Base-by-base conservation (phyloP, 2,329 filamentous ascomycete species). In the Calonectria multiphialidica region DNA sequence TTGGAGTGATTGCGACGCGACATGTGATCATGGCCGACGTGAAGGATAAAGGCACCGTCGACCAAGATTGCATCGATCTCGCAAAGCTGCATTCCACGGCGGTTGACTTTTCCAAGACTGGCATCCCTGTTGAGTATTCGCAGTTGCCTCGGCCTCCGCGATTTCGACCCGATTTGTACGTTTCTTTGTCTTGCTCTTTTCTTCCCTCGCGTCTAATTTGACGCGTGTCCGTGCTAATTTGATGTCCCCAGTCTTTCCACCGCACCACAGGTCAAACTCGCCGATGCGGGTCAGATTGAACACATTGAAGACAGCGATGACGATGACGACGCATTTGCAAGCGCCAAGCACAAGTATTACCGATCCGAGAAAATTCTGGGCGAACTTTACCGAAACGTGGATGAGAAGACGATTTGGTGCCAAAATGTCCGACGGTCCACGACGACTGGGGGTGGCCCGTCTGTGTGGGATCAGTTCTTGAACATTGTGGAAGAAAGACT, bases 101-200 rank as follows among this genome's bases (percentile, higher is more conserved):
- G 0, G 93, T 95, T 0, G 93, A 95, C 80, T 95, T 93, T 76
- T 94, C 93, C 3, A 95, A 95, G 82, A 94, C 93, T 0, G 94
- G 94, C 0, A 90, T 93, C 30, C 81, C 88, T 0, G 90, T 91
- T 7, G 82, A 88, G 8, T 79, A 89, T 42, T 80, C 72, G 0
- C 76, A 84, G 1, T 81, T 91, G 18, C 88, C 87, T 0, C 82
- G 74, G 21, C 68, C 82, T 13, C 81, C 80, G 5, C 81, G 77
- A 10, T 86, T 78, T 45, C 85, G 89, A 0, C 90, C 89, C 0
- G 89, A 92, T 74, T 91, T 91, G 88, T 90, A 79, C 84, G 88
- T 84, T 9, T 7, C 28, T 59, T 16, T 13, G 9, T 23, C 12
- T 10, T 28, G 23, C 10, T 5, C n/a, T 44, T n/a, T 44, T 7